Percentiles rank a stretch among this genome's conserved stretches.
Evolutionary conservation across 352 stramenopile species (phyloP).

Genomic region (Phytophthora podocarpi): DNA sequence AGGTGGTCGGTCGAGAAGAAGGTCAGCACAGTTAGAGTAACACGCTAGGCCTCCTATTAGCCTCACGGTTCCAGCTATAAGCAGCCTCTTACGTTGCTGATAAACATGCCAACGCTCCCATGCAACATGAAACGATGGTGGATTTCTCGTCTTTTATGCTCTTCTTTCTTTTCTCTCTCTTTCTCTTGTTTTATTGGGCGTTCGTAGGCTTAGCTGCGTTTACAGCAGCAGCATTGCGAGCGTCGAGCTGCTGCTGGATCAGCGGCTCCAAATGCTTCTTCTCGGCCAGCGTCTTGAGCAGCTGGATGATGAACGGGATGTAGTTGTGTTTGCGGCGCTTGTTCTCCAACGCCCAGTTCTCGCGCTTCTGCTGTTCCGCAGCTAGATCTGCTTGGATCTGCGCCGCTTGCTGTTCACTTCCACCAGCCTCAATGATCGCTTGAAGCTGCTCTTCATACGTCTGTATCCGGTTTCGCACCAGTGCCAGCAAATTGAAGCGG

Average conservation of each 20-base stretch:
- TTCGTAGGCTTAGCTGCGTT: conserved; percentile 29
- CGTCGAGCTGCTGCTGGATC: conserved; percentile 69
- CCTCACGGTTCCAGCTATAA: conserved; percentile 9
- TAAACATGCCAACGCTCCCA: conserved; percentile 8
- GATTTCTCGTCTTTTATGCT: conserved; percentile 6
- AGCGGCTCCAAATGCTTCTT: conserved; percentile 87
- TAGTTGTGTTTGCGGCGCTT: conserved; percentile 96
- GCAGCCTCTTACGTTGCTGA: conserved; percentile 17
- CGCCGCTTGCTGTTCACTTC: conserved; percentile 39
- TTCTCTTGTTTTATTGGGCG: conserved; percentile 17
- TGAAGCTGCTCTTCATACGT: conserved; percentile 52
- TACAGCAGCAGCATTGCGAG: conserved; percentile 6
- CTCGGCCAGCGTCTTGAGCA: conserved; percentile 93
- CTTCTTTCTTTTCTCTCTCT: conserved; percentile 12
- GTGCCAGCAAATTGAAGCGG: conserved; percentile 96
- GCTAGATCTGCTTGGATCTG: conserved; percentile 62
- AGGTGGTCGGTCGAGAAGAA: not conserved
- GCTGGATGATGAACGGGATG: conserved; percentile 94
- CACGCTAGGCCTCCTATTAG: conserved; percentile 3
- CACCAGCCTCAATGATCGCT: conserved; percentile 39
- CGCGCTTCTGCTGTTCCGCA: conserved; percentile 70
- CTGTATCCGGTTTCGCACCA: conserved; percentile 87
- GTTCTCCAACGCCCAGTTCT: conserved; percentile 91
- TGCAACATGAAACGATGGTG: conserved; percentile 3
- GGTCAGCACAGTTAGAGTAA: conserved; percentile 33